Percentiles rank a stretch among this genome's conserved stretches.
phyloP scores from a whole-genome alignment of 2,329 filamentous ascomycete genomes.

The Neofusicoccum laricinum region DNA sequence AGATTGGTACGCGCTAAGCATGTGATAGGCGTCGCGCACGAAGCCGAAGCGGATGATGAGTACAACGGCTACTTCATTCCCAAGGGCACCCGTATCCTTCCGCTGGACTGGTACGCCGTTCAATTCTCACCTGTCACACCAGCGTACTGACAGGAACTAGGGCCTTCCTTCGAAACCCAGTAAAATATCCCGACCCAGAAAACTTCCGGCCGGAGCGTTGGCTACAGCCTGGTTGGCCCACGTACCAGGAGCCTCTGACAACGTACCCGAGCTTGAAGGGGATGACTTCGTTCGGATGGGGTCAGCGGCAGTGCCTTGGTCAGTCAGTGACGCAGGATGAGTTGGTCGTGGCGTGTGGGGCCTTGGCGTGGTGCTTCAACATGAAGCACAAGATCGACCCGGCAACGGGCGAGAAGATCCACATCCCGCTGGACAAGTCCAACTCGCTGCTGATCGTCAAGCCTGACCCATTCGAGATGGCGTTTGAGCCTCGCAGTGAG shows the following conservation, averaged over 20 bases:
- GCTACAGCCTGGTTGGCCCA: conserved; percentile 61
- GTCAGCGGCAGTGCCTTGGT: conserved; percentile 61
- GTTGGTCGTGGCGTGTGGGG: conserved; percentile 50
- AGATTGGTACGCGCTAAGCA: not conserved
- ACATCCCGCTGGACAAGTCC: conserved; percentile 48
- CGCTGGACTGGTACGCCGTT: conserved; percentile 18
- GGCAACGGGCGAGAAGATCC: conserved; percentile 38
- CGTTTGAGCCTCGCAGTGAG: conserved; percentile 50
- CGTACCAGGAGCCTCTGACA: conserved; percentile 63
- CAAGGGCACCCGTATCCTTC: conserved; percentile 26
- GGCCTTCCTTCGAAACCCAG: conserved; percentile 57
- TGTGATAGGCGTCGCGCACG: conserved; percentile 31
- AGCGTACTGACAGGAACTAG: conserved; percentile 28
- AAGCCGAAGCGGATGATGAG: conserved; percentile 33
- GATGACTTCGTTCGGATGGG: conserved; percentile 65
- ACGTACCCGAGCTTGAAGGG: conserved; percentile 62
- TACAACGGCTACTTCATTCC: conserved; percentile 38
- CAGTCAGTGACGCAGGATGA: conserved; percentile 60
- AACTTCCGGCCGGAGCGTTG: conserved; percentile 62
- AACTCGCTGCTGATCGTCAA: conserved; percentile 59
- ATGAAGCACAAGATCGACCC: conserved; percentile 49
- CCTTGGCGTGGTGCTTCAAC: conserved; percentile 48
- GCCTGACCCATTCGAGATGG: conserved; percentile 55
- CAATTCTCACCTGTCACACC: not conserved
- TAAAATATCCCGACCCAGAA: conserved; percentile 63